Percentiles rank a stretch among this genome's conserved stretches.
Evolutionary conservation across 2,329 filamentous ascomycete species (phyloP).

Genomic region (Diaporthe caulivora): DNA sequence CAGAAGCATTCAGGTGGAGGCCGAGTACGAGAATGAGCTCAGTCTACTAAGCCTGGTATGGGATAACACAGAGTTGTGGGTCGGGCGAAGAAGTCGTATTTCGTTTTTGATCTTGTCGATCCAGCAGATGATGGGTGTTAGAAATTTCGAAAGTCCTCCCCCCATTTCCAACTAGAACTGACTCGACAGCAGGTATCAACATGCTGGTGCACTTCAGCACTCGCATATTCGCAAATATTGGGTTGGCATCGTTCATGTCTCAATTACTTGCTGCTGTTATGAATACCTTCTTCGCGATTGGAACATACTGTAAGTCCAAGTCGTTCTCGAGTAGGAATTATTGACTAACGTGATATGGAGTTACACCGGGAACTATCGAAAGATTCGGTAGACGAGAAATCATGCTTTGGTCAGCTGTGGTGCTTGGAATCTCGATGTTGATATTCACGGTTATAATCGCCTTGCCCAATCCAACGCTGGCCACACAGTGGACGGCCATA

Average conservation of each 20-base stretch:
- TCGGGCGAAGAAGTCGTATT: background rate
- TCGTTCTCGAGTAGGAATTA: accelerated
- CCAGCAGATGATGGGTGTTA: conserved; percentile 13
- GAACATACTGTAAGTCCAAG: background rate
- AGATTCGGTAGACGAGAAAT: background rate
- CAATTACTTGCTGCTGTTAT: conserved; percentile 3
- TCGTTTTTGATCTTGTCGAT: conserved; percentile 1
- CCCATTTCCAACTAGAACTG: background rate
- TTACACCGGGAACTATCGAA: conserved; percentile 1
- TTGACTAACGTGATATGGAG: accelerated
- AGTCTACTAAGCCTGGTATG: background rate
- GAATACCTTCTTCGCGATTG: background rate
- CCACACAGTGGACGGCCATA: conserved; percentile 5
- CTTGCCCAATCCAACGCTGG: conserved; percentile 2
- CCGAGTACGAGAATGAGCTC: background rate
- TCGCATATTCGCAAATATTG: conserved; percentile 16
- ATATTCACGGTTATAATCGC: conserved; percentile 14
- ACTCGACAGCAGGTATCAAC: background rate
- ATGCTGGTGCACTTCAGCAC: conserved; percentile 14
- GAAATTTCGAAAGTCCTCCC: accelerated
- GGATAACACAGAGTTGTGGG: background rate
- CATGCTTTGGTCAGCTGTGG: conserved; percentile 20
- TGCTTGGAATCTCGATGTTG: background rate
- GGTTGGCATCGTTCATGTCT: background rate
- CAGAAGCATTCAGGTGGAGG: conserved; percentile 1